Evolutionary conservation across 73 alveolate species (phyloP).

Genomic region (Symbiodinium pilosum): DNA sequence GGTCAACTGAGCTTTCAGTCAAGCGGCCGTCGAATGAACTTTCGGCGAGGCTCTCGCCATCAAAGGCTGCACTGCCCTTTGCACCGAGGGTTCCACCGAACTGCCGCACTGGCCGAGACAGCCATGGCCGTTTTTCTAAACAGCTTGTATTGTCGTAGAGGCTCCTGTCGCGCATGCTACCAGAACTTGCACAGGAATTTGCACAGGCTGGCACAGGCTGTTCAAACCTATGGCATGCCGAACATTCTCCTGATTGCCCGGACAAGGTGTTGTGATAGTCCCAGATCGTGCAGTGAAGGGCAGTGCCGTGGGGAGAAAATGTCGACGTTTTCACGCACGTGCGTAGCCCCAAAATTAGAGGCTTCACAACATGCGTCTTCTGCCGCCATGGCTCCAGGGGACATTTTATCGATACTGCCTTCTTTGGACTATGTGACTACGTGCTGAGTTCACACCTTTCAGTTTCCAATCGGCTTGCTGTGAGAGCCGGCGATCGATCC

Average conservation of each 20-base stretch:
- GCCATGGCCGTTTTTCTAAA: not conserved
- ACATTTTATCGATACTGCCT: not conserved
- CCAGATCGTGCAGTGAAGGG: not conserved
- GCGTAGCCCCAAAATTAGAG: no score
- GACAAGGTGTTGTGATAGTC: not conserved
- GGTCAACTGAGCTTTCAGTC: no score
- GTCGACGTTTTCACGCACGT: no score
- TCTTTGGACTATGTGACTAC: no score
- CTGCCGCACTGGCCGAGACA: not conserved
- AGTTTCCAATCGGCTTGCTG: no score
- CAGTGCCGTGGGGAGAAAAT: conserved; percentile 9
- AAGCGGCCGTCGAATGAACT: not conserved
- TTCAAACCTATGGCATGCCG: no score
- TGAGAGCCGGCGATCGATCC: no score
- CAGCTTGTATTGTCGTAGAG: not conserved
- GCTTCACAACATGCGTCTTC: no score
- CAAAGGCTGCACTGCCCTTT: not conserved
- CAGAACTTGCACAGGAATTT: no score
- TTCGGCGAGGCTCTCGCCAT: not conserved
- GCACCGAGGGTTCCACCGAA: not conserved
- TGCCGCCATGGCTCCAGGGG: conserved; percentile 9
- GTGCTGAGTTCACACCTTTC: no score
- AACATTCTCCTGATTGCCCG: not conserved
- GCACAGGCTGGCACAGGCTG: no score
- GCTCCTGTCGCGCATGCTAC: not conserved